phyloP scores from a whole-genome alignment of 805 yeast genomes.

The Vanderwaltozyma yarrowii region DNA sequence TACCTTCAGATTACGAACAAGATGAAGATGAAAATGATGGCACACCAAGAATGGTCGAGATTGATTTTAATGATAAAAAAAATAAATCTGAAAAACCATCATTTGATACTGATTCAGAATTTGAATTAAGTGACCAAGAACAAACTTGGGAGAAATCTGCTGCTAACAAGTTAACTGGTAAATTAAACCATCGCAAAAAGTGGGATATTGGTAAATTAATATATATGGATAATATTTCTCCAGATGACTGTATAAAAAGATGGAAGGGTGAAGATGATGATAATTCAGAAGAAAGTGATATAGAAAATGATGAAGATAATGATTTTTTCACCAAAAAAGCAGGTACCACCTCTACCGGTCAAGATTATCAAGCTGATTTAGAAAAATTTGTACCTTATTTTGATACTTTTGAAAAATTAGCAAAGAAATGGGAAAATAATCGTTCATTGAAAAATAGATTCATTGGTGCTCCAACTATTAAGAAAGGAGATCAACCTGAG shows the following conservation, averaged over 20 bases:
- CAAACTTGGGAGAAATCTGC: constrained; percentile 31
- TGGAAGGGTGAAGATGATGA: constrained; percentile 53
- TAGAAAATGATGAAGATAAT: constrained; percentile 25
- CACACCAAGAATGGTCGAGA: constrained; percentile 38
- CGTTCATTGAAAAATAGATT: constrained; percentile 25
- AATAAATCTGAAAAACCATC: constrained; percentile 31
- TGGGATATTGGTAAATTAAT: constrained; percentile 79
- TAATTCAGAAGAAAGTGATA: constrained; percentile 34
- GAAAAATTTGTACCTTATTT: constrained; percentile 28
- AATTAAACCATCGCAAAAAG: constrained; percentile 35
- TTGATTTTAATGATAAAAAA: constrained; percentile 34
- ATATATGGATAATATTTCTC: constrained; percentile 68
- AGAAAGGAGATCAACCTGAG: constrained; percentile 19
- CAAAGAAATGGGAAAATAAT: constrained; percentile 24
- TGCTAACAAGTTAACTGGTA: constrained; percentile 54
- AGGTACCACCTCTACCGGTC: constrained; percentile 11
- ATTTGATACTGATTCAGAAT: constrained; percentile 45
- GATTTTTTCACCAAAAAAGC: constrained; percentile 49
- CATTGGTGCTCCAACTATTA: constrained; percentile 24
- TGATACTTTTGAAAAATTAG: constrained; percentile 25
- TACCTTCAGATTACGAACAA: constrained; percentile 35
- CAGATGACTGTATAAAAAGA: constrained; percentile 59
- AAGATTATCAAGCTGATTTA: constrained; percentile 17
- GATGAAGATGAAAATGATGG: constrained; percentile 35
- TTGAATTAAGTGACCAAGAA: constrained; percentile 33